A percentile compares a stretch with the other conserved stretches of the same genome.
These are phyloP conservation scores for Lipomyces starkeyi DNA, from an alignment of 805 yeast species.

Conservation along the genomic window DNA sequence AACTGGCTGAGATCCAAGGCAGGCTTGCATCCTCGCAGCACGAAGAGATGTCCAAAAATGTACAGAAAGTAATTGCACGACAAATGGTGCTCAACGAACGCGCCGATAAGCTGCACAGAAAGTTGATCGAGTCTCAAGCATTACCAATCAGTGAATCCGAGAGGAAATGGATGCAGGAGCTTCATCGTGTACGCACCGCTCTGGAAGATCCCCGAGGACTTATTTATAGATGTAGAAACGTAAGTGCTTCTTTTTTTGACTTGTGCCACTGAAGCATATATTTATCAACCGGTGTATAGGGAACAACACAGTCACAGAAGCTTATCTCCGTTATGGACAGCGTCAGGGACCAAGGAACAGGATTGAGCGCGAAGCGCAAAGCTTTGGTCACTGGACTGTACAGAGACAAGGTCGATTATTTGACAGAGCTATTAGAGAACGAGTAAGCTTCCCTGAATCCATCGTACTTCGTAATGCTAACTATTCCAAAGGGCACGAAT, in stretches of 20 bases:
- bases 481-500: slow-evolving; percentile 18
- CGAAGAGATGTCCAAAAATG: slow-evolving; percentile 10
- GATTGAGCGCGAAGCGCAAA: background rate
- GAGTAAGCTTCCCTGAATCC: slow-evolving; percentile 22
- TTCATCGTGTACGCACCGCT: slow-evolving; percentile 47
- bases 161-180: slow-evolving; percentile 54
- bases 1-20: slow-evolving; percentile 39
- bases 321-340: slow-evolving; percentile 14
- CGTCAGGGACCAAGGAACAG: slow-evolving; percentile 8
- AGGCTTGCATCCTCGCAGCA: slow-evolving; percentile 5
- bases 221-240: slow-evolving; percentile 7
- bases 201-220: slow-evolving; percentile 35
- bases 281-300: slow-evolving; percentile 5
- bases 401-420: slow-evolving; percentile 13
- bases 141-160: slow-evolving; percentile 52
- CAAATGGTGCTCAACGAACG: slow-evolving; percentile 48
- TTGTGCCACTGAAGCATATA: background rate
- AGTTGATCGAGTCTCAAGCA: slow-evolving; percentile 42
- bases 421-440: slow-evolving; percentile 27
- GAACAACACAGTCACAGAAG: slow-evolving; percentile 18
- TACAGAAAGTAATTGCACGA: slow-evolving; percentile 41
- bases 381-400: slow-evolving; percentile 13
- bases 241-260: slow-evolving; percentile 9
- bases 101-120: slow-evolving; percentile 43
- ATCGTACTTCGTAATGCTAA: background rate